Conservation (phyloP, 2,329 filamentous ascomycete species). For the Aspergillus calidoustus region DNA sequence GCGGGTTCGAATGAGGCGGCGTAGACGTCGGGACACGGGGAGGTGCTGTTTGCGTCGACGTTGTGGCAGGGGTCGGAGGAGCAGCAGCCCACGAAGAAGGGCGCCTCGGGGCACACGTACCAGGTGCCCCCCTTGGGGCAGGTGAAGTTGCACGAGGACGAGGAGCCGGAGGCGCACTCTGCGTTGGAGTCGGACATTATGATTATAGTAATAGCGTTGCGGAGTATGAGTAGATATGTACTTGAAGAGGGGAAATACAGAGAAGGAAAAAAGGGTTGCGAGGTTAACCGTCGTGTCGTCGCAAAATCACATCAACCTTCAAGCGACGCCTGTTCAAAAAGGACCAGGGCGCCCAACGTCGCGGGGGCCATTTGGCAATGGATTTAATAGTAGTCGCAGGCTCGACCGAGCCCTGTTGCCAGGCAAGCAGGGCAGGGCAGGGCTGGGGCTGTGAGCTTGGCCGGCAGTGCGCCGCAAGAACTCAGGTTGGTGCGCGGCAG, state of each 20-base stretch:
- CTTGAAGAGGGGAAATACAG: neutral
- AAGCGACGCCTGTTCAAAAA: too few relatives aligned
- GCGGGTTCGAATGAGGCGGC: conserved; percentile 32
- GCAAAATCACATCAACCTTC: too few relatives aligned
- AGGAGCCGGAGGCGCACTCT: conserved; percentile 11
- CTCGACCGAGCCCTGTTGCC: neutral
- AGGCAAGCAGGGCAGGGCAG: neutral
- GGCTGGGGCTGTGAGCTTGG: neutral
- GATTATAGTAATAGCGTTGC: neutral
- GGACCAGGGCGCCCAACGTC: too few relatives aligned
- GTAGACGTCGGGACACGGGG: conserved; percentile 56
- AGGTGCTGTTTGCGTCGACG: conserved; percentile 30
- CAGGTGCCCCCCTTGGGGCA: conserved; percentile 31
- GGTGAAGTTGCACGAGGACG: conserved; percentile 19
- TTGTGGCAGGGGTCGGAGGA: conserved; percentile 29
- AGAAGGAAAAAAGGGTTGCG: neutral
- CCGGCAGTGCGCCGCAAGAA: neutral
- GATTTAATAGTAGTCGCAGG: too few relatives aligned
- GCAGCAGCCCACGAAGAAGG: conserved; percentile 33
- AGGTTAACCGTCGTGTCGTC: too few relatives aligned
- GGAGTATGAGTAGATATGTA: neutral
- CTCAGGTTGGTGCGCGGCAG: too few relatives aligned
- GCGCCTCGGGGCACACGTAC: conserved; percentile 27
- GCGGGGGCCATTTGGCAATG: too few relatives aligned
- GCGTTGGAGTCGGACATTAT: neutral